These are phyloP conservation scores for Fusarium verrucosum DNA, from an alignment of 2,329 filamentous ascomycete genomes.

Conservation along the genomic window DNA sequence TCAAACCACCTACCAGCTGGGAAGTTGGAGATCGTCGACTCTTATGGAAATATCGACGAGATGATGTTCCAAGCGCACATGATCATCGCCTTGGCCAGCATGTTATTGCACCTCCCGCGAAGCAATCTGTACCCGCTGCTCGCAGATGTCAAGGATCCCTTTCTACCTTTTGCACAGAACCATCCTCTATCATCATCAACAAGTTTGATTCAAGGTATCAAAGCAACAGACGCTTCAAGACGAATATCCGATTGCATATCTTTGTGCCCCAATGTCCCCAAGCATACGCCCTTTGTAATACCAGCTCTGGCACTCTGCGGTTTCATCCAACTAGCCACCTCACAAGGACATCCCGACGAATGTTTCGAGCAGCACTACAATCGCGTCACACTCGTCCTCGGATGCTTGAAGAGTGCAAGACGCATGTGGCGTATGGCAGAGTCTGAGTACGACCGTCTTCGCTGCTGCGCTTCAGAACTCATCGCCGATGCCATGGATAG, in stretches of 20 bases:
- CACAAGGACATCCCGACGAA: constrained; percentile 32
- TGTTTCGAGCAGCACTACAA: constrained; percentile 40
- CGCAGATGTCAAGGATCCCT: constrained; percentile 18
- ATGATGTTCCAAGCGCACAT: constrained; percentile 40
- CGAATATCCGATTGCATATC: constrained; percentile 37
- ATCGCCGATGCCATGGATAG: constrained; percentile 36
- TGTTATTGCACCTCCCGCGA: constrained; percentile 36
- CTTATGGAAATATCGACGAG: constrained; percentile 36
- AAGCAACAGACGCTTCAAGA: constrained; percentile 38
- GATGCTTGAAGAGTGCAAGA: constrained; percentile 29
- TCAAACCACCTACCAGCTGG: constrained; percentile 25
- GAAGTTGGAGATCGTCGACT: constrained; percentile 33
- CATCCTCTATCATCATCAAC: constrained; percentile 23
- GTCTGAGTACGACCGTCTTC: constrained; percentile 29
- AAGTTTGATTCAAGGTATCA: constrained; percentile 32
- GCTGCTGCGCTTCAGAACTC: constrained; percentile 25
- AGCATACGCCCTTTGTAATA: constrained; percentile 36
- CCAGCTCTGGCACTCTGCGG: constrained; percentile 28
- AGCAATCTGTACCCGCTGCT: constrained; percentile 24
- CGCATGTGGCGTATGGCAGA: constrained; percentile 35
- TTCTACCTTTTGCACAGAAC: constrained; percentile 8
- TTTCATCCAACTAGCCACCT: constrained; percentile 35
- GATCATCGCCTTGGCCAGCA: constrained; percentile 34
- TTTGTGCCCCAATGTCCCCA: constrained; percentile 29
- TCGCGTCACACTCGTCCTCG: constrained; percentile 23